Conservation (phyloP, 768 basidiomycete species). For the Tubosaeta sp. region DNA sequence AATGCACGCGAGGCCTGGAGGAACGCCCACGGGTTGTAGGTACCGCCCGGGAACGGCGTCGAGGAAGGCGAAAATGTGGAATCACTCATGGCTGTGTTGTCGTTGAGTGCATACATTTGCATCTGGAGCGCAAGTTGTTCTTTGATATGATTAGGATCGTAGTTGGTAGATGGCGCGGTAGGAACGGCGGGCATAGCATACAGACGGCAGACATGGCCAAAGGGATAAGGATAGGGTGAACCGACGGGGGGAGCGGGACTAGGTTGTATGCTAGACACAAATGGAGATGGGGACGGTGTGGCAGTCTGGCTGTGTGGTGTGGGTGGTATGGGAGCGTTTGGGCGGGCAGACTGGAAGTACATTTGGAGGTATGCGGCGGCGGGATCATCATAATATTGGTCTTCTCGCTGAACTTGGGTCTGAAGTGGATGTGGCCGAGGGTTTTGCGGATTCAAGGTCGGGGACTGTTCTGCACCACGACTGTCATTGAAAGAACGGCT, state of each 20-base stretch:
- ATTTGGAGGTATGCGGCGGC: conserved; percentile 55
- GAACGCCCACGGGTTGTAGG: conserved; percentile 73
- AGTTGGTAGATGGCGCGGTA: conserved; percentile 38
- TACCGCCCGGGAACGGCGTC: conserved; percentile 67
- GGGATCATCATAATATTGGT: conserved; percentile 60
- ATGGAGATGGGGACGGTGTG: conserved; percentile 68
- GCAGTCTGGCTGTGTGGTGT: conserved; percentile 75
- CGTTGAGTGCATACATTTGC: conserved; percentile 73
- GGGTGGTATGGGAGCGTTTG: conserved; percentile 73
- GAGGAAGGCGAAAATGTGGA: conserved; percentile 74
- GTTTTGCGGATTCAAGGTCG: conserved; percentile 18
- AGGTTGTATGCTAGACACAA: conserved; percentile 49
- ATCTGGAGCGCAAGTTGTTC: conserved; percentile 73
- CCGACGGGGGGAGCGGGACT: conserved; percentile 58
- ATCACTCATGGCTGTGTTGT: conserved; percentile 59
- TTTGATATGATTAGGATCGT: conserved; percentile 49
- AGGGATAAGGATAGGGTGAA: conserved; percentile 79
- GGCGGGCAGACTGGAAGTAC: conserved; percentile 58
- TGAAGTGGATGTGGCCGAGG: conserved; percentile 36
- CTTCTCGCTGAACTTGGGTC: conserved; percentile 48
- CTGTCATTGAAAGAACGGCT: conserved; percentile 16
- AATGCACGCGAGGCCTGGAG: conserved; percentile 52
- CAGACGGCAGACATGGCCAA: conserved; percentile 63
- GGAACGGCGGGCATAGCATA: conserved; percentile 37
- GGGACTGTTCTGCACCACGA: conserved; percentile 23